phyloP scores from a whole-genome alignment of 129 eudicot genomes.

The Flaveria brownii region DNA sequence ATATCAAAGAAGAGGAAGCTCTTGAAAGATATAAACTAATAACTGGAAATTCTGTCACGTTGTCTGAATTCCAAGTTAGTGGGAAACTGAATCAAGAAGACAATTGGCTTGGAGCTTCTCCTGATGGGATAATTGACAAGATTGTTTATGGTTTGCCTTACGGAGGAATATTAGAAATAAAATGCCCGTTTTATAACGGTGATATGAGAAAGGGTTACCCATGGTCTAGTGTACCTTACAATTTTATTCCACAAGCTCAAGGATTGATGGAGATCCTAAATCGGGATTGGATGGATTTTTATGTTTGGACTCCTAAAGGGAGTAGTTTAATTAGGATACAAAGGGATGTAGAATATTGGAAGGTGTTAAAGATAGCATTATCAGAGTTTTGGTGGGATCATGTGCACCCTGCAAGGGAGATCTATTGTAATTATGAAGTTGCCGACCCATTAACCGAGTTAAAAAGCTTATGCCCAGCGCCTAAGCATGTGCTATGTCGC shows the following conservation, averaged over 20 bases:
- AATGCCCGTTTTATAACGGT: conserved; percentile 79
- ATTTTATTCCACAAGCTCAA: conserved; percentile 81
- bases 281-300: conserved; percentile 90
- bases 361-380: conserved; percentile 54
- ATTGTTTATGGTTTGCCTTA: conserved; percentile 56
- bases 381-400: conserved; percentile 87
- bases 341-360: conserved; percentile 77
- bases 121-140: conserved; percentile 71
- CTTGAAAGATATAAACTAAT: conserved; percentile 76
- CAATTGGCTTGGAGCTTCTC: conserved; percentile 85
- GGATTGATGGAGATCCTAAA: conserved; percentile 85
- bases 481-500: conserved; percentile 64
- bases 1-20: conserved; percentile 83
- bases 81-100: conserved; percentile 40
- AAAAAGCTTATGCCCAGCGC: conserved; percentile 49
- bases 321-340: conserved; percentile 78
- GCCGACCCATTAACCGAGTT: conserved; percentile 60
- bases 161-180: conserved; percentile 70
- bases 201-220: conserved; percentile 58
- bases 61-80: conserved; percentile 67
- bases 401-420: conserved; percentile 70
- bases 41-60: conserved; percentile 61
- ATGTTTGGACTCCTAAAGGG: conserved; percentile 83
- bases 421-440: conserved; percentile 46
- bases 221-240: conserved; percentile 54